Percentiles rank a stretch among this genome's conserved stretches.
These are phyloP conservation scores for Onygenales sp. DNA, from an alignment of 2,329 filamentous ascomycete genomes.

Conservation along the genomic window DNA sequence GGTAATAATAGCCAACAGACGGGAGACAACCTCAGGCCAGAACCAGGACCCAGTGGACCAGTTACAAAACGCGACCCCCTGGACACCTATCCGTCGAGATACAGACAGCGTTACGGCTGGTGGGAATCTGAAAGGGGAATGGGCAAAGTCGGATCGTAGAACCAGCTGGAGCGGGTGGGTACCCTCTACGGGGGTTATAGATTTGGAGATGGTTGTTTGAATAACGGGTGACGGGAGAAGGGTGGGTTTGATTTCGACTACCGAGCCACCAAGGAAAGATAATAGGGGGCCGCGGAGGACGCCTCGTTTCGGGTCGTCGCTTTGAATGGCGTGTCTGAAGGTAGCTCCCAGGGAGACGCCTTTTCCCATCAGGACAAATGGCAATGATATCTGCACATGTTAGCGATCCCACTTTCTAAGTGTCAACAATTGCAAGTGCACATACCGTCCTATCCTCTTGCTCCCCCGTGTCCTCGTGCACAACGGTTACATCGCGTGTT, in stretches of 20 bases:
- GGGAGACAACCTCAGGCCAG: conserved; percentile 23
- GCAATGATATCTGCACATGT: conserved; percentile 21
- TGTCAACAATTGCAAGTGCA: neutral
- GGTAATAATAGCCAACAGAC: conserved; percentile 11
- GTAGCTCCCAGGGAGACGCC: conserved; percentile 25
- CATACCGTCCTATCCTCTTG: conserved; percentile 20
- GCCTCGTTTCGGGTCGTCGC: conserved; percentile 18
- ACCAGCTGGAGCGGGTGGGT: conserved; percentile 25
- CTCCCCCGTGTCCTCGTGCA: conserved; percentile 18
- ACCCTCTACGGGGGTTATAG: conserved; percentile 21
- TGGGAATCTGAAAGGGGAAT: conserved; percentile 18
- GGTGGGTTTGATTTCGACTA: conserved; percentile 17
- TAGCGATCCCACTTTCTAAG: conserved; percentile 2
- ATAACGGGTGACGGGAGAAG: conserved; percentile 24
- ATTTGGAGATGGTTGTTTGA: conserved; percentile 20
- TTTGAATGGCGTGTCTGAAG: conserved; percentile 20
- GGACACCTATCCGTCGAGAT: conserved; percentile 21
- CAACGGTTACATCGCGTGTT: conserved; percentile 15
- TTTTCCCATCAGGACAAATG: conserved; percentile 18
- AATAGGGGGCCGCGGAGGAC: conserved; percentile 9
- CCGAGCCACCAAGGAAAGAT: conserved; percentile 23
- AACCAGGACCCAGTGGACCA: conserved; percentile 29
- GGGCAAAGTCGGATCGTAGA: conserved; percentile 19
- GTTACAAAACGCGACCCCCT: conserved; percentile 22
- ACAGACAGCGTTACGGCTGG: conserved; percentile 25